Evolutionary conservation across 345 rosid species (phyloP).

Genomic region (Excoecaria cochinchinensis): DNA sequence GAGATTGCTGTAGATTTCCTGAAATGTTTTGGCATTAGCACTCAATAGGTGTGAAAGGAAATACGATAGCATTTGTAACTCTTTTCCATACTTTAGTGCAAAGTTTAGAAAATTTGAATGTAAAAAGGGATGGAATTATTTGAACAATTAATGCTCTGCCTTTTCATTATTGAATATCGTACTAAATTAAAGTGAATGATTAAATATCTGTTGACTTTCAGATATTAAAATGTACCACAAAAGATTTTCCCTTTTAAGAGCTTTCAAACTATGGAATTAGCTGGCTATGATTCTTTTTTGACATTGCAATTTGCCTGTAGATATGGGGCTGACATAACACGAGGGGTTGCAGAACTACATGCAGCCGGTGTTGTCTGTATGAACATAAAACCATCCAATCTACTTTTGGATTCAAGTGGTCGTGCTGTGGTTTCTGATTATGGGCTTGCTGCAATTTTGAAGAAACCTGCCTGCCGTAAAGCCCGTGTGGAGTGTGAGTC

Average conservation of each 20-base stretch:
- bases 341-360: conserved; percentile 95
- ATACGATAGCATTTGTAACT: not conserved
- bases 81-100: not conserved
- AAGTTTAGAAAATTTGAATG: not conserved
- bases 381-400: conserved; percentile 95
- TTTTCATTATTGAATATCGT: not conserved
- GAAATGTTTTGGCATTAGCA: not conserved
- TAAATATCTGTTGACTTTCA: not conserved
- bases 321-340: conserved; percentile 91
- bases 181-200: not conserved
- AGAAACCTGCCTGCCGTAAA: conserved; percentile 82
- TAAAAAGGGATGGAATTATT: not conserved
- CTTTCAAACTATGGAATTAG: not conserved
- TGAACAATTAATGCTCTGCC: not conserved
- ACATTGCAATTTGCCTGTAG: conserved; percentile 47
- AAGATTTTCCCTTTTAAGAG: not conserved
- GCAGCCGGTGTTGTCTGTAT: conserved; percentile 97
- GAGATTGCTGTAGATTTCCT: not conserved
- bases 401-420: conserved; percentile 77
- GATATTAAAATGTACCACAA: not conserved
- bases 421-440: conserved; percentile 92
- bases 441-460: conserved; percentile 83
- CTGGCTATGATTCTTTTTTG: conserved; percentile 8
- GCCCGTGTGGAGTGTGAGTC: conserved; percentile 64
- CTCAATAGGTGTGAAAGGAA: not conserved